A percentile compares a stretch with the other conserved stretches of the same genome.
Evolutionary conservation across 495 filamentous ascomycete genomes (phyloP).

Genomic region (Cudoniella acicularis): DNA sequence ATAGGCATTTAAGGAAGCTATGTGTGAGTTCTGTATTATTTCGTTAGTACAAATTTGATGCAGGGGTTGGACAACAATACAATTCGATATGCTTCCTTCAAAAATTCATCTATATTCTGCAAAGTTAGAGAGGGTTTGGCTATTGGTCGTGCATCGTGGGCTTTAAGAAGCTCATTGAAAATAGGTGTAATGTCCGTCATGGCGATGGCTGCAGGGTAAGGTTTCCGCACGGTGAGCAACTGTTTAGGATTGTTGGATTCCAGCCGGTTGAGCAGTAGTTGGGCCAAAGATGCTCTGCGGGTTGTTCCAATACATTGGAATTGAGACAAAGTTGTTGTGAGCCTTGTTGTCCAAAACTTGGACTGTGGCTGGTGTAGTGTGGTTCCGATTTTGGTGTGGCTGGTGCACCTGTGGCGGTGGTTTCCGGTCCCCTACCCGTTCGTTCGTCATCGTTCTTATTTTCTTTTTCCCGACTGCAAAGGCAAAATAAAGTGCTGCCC

Average conservation of each 20-base stretch:
- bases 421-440: no score
- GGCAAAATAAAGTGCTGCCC: no score
- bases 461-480: no score
- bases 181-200: slow-evolving; percentile 72
- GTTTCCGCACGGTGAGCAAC: not conserved
- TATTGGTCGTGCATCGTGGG: slow-evolving; percentile 47
- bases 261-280: no score
- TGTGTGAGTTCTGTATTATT: slow-evolving; percentile 70
- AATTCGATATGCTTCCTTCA: slow-evolving; percentile 94
- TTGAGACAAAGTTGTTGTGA: not conserved
- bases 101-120: slow-evolving; percentile 72
- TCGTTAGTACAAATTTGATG: not conserved
- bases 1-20: slow-evolving; percentile 68
- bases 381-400: not conserved
- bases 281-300: no score
- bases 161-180: slow-evolving; percentile 64
- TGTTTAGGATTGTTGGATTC: no score
- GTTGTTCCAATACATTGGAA: no score
- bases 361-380: not conserved
- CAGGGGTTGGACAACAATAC: slow-evolving; percentile 46
- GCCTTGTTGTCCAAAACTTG: not conserved
- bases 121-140: slow-evolving; percentile 41
- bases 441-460: no score
- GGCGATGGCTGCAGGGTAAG: not conserved
- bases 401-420: no score